These are phyloP conservation scores for Pythium aquatile DNA, from an alignment of 352 stramenopile species.

Conservation along the genomic window DNA sequence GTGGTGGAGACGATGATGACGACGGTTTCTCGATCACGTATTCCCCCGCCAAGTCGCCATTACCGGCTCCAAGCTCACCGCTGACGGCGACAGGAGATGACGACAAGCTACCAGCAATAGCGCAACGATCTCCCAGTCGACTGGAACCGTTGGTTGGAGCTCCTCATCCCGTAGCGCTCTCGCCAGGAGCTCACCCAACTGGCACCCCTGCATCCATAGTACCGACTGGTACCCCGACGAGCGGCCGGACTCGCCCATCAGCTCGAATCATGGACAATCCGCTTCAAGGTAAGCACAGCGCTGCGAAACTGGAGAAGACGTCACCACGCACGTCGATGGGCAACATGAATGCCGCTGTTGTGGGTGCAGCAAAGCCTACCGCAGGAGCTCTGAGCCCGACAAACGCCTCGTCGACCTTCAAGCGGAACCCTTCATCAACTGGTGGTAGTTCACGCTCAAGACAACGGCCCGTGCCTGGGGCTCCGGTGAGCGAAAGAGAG, in stretches of 20 bases:
- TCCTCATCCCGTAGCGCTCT: slow-evolving; percentile 3
- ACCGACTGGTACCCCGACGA: slow-evolving; percentile 34
- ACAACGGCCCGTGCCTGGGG: slow-evolving; percentile 27
- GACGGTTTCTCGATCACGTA: slow-evolving; percentile 53
- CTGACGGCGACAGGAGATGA: slow-evolving; percentile 27
- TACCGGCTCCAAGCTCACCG: slow-evolving; percentile 25
- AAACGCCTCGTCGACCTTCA: slow-evolving; percentile 34
- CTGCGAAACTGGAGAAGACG: slow-evolving; percentile 42
- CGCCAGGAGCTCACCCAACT: background rate
- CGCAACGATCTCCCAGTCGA: slow-evolving; percentile 42
- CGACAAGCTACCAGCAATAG: slow-evolving; percentile 62
- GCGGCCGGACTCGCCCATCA: slow-evolving; percentile 28
- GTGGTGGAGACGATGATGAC: slow-evolving; percentile 46
- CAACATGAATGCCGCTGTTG: slow-evolving; percentile 19
- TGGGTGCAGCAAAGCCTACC: background rate
- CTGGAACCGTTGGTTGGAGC: slow-evolving; percentile 27
- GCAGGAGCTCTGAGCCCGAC: slow-evolving; percentile 10
- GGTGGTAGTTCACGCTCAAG: slow-evolving; percentile 35
- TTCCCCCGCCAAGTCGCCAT: slow-evolving; percentile 30
- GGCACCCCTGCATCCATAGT: slow-evolving; percentile 9
- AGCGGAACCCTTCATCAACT: slow-evolving; percentile 49
- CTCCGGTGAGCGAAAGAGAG: slow-evolving; percentile 21
- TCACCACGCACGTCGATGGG: slow-evolving; percentile 34
- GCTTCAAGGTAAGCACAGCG: slow-evolving; percentile 36
- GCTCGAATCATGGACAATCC: slow-evolving; percentile 54